Evolutionary conservation across 306 rosid species (phyloP).

Genomic region (Trifolium fragiferum): DNA sequence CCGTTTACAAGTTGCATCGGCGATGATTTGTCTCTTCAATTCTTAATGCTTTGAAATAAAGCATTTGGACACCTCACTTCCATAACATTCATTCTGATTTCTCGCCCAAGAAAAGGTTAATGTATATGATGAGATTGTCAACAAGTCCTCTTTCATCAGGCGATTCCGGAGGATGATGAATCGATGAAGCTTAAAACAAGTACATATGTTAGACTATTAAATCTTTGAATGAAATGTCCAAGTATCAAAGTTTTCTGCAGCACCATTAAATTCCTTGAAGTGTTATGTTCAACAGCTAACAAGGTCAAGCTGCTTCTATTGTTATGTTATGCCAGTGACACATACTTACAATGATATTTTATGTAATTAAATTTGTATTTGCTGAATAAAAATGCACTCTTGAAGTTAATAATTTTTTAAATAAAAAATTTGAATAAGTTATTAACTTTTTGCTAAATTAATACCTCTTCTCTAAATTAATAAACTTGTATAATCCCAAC

Average conservation of each 20-base stretch:
- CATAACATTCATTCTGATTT: conserved; percentile 20
- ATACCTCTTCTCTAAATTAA: no score
- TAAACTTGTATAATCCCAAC: no score
- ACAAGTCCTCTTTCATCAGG: conserved; percentile 19
- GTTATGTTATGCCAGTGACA: not conserved
- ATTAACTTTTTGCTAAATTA: no score
- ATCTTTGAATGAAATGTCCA: conserved; percentile 23
- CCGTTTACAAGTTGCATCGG: conserved; percentile 6
- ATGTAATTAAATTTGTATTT: no score
- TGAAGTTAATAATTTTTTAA: no score
- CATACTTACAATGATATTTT: no score
- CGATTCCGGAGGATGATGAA: conserved; percentile 12
- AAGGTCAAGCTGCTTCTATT: not conserved
- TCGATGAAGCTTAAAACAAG: conserved; percentile 29
- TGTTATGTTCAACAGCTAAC: not conserved
- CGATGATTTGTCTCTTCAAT: not conserved
- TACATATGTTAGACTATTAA: not conserved
- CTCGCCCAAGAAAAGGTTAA: conserved; percentile 12
- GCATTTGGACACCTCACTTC: conserved; percentile 32
- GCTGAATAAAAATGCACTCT: no score
- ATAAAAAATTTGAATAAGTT: no score
- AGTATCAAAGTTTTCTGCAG: conserved; percentile 11
- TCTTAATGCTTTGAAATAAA: conserved; percentile 29
- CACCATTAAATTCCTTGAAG: not conserved
- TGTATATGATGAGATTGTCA: not conserved